A percentile compares a stretch with the other conserved stretches of the same genome.
Evolutionary conservation across 2,329 filamentous ascomycete genomes (phyloP).

Genomic region (Penicillium sclerotiorum): DNA sequence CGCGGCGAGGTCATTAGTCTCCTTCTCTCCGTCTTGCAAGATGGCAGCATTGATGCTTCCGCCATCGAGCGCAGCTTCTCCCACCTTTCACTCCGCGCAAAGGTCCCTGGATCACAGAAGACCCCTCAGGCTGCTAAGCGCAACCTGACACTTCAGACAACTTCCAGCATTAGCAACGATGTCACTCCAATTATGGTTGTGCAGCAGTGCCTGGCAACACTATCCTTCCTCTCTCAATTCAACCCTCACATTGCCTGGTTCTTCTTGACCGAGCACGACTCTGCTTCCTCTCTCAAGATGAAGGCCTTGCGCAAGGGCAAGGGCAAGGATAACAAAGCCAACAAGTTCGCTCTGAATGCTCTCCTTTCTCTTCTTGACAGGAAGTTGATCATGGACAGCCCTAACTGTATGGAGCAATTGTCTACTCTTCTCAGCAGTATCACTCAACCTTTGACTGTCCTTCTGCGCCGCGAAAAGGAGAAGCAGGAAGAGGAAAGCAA

Average conservation of each 20-base stretch:
- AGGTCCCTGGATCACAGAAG: slow-evolving; percentile 75
- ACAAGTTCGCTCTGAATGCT: slow-evolving; percentile 90
- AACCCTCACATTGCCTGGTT: slow-evolving; percentile 87
- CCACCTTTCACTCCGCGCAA: slow-evolving; percentile 87
- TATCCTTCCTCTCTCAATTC: slow-evolving; percentile 80
- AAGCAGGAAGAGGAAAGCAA: slow-evolving; percentile 51
- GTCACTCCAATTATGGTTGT: slow-evolving; percentile 93
- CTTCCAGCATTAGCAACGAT: slow-evolving; percentile 69
- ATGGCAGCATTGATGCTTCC: slow-evolving; percentile 88
- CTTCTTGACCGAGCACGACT: slow-evolving; percentile 93
- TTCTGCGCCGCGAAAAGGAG: slow-evolving; percentile 84
- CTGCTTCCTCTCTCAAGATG: slow-evolving; percentile 74
- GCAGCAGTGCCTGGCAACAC: slow-evolving; percentile 86
- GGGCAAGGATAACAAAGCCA: slow-evolving; percentile 77
- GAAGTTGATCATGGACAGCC: slow-evolving; percentile 95
- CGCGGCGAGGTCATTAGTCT: slow-evolving; percentile 91
- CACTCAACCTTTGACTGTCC: slow-evolving; percentile 78
- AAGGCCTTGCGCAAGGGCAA: slow-evolving; percentile 82
- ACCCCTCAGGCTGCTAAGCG: slow-evolving; percentile 81
- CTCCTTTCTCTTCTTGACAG: slow-evolving; percentile 85
- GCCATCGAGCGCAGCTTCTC: slow-evolving; percentile 95
- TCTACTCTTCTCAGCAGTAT: slow-evolving; percentile 85
- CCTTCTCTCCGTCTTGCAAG: slow-evolving; percentile 88
- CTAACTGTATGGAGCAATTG: slow-evolving; percentile 92
- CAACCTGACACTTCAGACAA: slow-evolving; percentile 64